Conservation (phyloP, 2,329 filamentous ascomycete genomes). For the Seiridium unicorne region DNA sequence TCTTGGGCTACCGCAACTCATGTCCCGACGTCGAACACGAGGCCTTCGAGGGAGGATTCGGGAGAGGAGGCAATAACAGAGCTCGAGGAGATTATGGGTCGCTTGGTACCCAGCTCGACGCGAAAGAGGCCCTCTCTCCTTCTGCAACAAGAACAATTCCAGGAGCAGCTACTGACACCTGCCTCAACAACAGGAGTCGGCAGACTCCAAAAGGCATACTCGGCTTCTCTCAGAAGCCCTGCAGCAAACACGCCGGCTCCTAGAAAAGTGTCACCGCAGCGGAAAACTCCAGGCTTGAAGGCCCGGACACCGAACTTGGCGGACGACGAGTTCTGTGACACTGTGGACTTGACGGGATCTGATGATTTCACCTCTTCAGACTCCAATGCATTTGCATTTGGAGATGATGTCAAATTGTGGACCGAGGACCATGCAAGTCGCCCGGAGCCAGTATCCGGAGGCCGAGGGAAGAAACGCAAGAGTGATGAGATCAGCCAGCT, state of each 20-base stretch:
- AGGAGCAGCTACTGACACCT: conserved; percentile 42
- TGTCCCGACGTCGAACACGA: conserved; percentile 17
- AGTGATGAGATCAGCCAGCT: conserved; percentile 43
- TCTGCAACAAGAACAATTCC: conserved; percentile 38
- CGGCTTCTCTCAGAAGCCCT: conserved; percentile 26
- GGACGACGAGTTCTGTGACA: conserved; percentile 24
- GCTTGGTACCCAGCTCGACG: conserved; percentile 40
- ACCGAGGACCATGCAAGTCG: conserved; percentile 38
- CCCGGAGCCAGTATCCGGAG: conserved; percentile 32
- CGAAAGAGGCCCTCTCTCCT: conserved; percentile 44
- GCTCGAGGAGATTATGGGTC: conserved; percentile 40
- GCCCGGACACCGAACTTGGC: conserved; percentile 24
- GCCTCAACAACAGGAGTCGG: conserved; percentile 30
- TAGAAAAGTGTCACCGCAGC: conserved; percentile 21
- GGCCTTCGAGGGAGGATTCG: conserved; percentile 17
- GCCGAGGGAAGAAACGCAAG: conserved; percentile 50
- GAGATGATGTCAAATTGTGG: conserved; percentile 36
- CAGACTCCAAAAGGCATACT: conserved; percentile 34
- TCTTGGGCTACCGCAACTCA: conserved; percentile 15
- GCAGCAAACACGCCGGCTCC: conserved; percentile 12
- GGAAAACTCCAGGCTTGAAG: conserved; percentile 13
- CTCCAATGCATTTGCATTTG: conserved; percentile 24
- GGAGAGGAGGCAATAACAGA: conserved; percentile 14
- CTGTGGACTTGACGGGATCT: conserved; percentile 32
- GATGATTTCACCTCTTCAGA: conserved; percentile 22